Base-by-base conservation (phyloP, 176 grass and related monocot genomes). In the Eleusine indica region DNA sequence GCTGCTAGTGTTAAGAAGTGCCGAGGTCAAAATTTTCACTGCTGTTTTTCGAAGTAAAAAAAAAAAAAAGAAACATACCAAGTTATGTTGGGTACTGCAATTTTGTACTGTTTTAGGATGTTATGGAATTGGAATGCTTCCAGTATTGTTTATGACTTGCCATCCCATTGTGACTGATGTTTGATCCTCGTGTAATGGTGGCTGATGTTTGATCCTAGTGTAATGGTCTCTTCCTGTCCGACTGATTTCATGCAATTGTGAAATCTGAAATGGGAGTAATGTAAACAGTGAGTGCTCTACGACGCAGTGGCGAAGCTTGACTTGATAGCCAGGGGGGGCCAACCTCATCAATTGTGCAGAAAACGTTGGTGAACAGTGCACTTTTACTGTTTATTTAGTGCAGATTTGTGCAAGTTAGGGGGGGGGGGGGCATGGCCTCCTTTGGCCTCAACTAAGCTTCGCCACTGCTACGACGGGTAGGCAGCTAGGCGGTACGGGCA, bases 61-160 rank as follows among this genome's bases (percentile, higher is more conserved):
- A 25, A 25, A 25, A 25, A 25, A 35, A 12, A 7, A 38, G 19
- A 35, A 35, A 35, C 32, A 35, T 35, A 35, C 32, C 21, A 66
- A 77, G 74, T 71, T 65, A 5, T 30, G 73, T 51, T 58, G 79
- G 19, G 32, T 35, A 73, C 37, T 70, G 30, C 49, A 84, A 67
- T 80, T 91, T 69, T 85, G 76, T 84, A 84, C 37, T 77, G 66
- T 19, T 35, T 79, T 68, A 83, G 15, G 70, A 78, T 70, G 18
- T 9, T 80, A 77, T 75, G 58, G 73, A 52, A 71, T 60, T 73
- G 39, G 67, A 71, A 52, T 72, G 82, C 21, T 62, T 74, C 63
- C 53, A 37, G 10, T 44, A 79, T 73, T 81, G 6, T 38, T 81
- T 58, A 61, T 60, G 70, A 66, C n/a, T 68, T 57, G 48, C 3